phyloP scores from a whole-genome alignment of 2,329 filamentous ascomycete species.

The Ceratocystiopsis minuta region DNA sequence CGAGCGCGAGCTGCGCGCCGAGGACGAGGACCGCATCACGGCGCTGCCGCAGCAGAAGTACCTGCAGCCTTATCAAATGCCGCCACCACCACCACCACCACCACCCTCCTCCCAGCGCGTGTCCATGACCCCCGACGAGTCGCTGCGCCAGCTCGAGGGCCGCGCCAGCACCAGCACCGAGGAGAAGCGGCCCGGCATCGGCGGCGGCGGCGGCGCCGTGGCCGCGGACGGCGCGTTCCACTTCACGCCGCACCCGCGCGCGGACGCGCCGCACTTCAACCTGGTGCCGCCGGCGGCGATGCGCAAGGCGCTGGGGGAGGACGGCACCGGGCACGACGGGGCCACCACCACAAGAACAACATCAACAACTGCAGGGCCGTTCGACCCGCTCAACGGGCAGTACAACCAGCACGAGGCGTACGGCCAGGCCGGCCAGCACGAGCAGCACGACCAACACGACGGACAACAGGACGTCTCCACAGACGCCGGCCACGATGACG shows the following conservation, averaged over 20 bases:
- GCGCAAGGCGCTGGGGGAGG: slow-evolving; percentile 3
- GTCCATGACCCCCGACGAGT: slow-evolving; percentile 22
- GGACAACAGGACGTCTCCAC: neutral
- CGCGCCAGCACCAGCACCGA: slow-evolving; percentile 16
- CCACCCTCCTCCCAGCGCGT: slow-evolving; percentile 6
- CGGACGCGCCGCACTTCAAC: slow-evolving; percentile 39
- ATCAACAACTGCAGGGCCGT: too few relatives aligned
- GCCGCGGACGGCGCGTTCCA: slow-evolving; percentile 29
- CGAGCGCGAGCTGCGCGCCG: slow-evolving; percentile 60
- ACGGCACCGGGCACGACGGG: slow-evolving; percentile 5
- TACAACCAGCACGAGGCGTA: too few relatives aligned
- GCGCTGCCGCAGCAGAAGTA: slow-evolving; percentile 56
- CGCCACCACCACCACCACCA: slow-evolving; percentile 17
- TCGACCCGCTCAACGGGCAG: too few relatives aligned
- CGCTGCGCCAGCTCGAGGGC: slow-evolving; percentile 31
- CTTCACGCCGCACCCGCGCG: slow-evolving; percentile 33
- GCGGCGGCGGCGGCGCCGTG: slow-evolving; percentile 17
- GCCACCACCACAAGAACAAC: too few relatives aligned
- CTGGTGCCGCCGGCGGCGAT: slow-evolving; percentile 24
- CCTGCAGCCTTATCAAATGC: slow-evolving; percentile 34
- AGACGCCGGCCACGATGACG: slow-evolving; percentile 1
- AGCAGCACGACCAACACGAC: too few relatives aligned
- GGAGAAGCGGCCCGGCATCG: slow-evolving; percentile 8
- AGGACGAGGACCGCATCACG: slow-evolving; percentile 72
- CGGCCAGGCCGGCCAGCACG: too few relatives aligned